Evolutionary conservation across 768 basidiomycete genomes (phyloP).

Genomic region (Suillus americanus): DNA sequence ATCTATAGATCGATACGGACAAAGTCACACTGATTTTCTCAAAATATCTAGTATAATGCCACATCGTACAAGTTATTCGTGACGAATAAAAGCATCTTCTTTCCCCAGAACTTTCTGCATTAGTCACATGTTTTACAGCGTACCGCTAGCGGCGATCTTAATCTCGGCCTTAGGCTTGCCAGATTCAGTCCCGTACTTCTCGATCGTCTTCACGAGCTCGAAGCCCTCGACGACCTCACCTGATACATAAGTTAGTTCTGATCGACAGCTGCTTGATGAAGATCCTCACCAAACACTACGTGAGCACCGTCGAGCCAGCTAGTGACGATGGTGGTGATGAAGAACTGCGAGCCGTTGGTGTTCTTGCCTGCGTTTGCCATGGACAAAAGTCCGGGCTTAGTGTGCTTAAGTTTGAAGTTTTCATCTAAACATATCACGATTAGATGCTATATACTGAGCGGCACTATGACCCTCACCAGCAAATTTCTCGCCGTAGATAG

Average conservation of each 20-base stretch:
- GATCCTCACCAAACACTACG: slow-evolving; percentile 75
- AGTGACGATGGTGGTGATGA: slow-evolving; percentile 81
- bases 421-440: slow-evolving; percentile 58
- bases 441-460: background rate
- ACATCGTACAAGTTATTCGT: slow-evolving; percentile 9
- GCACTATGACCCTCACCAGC: slow-evolving; percentile 40
- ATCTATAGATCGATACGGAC: background rate
- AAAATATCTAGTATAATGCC: slow-evolving; percentile 6
- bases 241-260: slow-evolving; percentile 16
- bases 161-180: slow-evolving; percentile 46
- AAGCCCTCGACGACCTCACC: slow-evolving; percentile 69
- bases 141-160: slow-evolving; percentile 53
- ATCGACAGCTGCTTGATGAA: background rate
- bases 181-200: slow-evolving; percentile 36
- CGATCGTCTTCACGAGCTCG: slow-evolving; percentile 50
- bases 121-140: slow-evolving; percentile 21
- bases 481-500: slow-evolving; percentile 73
- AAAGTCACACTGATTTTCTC: background rate
- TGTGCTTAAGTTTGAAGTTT: slow-evolving; percentile 80
- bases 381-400: slow-evolving; percentile 63
- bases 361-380: slow-evolving; percentile 82
- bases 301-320: slow-evolving; percentile 81
- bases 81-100: slow-evolving; percentile 7
- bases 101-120: background rate
- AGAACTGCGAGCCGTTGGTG: slow-evolving; percentile 91